Conservation (phyloP, 306 rosid species). For the Crotalaria pallida region DNA sequence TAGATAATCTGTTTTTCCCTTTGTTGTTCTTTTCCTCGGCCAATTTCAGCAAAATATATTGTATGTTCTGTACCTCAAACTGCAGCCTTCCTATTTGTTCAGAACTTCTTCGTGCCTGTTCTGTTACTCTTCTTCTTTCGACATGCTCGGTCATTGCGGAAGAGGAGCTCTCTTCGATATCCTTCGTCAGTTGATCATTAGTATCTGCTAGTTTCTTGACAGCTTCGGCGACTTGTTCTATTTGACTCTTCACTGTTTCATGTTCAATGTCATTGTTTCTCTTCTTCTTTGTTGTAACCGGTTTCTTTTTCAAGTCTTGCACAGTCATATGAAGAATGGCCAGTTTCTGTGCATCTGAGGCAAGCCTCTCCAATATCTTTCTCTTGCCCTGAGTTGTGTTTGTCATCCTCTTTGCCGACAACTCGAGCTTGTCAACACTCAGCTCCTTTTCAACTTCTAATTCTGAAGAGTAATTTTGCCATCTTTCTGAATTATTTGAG, state of each 20-base stretch:
- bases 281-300: slow-evolving; percentile 48
- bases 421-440: slow-evolving; percentile 65
- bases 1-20: slow-evolving; percentile 59
- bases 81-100: slow-evolving; percentile 84
- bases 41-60: slow-evolving; percentile 58
- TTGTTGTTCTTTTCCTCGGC: slow-evolving; percentile 55
- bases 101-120: slow-evolving; percentile 64
- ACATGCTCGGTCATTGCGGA: too few species aligned
- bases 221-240: slow-evolving; percentile 70
- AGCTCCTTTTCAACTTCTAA: slow-evolving; percentile 63
- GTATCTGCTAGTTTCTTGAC: slow-evolving; percentile 49
- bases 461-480: slow-evolving; percentile 45
- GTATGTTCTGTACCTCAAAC: slow-evolving; percentile 85
- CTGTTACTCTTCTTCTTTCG: slow-evolving; percentile 47
- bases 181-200: slow-evolving; percentile 57
- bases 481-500: slow-evolving; percentile 26
- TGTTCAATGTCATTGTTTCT: slow-evolving; percentile 39
- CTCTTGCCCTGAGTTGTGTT: slow-evolving; percentile 50
- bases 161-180: slow-evolving; percentile 42
- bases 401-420: slow-evolving; percentile 35
- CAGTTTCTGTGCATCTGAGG: slow-evolving; percentile 66
- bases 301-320: slow-evolving; percentile 60
- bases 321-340: slow-evolving; percentile 41
- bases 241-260: slow-evolving; percentile 60
- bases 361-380: slow-evolving; percentile 69